Evolutionary conservation across 164 flowering plant species (phyloP), one percentile per base, ranked within the genome.

Genomic region (Magnolia changhungtana): DNA sequence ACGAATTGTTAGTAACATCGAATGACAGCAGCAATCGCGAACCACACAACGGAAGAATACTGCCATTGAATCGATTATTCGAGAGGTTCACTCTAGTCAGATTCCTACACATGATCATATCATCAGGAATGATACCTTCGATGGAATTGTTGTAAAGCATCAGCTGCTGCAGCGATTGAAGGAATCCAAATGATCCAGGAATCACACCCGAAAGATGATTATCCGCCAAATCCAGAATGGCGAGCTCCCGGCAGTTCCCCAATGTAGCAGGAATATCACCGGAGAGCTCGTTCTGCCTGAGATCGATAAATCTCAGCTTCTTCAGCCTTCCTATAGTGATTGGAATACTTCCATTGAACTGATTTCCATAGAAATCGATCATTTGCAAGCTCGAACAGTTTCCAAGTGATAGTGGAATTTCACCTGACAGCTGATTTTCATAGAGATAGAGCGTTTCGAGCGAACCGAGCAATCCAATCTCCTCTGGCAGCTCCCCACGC

Each of bases 61-160:
- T 90, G 9, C 99, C 98, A 82, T 86, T 91, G 65, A 96, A 77
- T 71, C 80, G 90, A 81, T 94, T 96, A 63, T 87, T 81, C 0
- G 99, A 96, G 9, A 96, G 83, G 82, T 96, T 96, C 69, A 96
- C 76, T 76, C 98, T 88, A 1, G 97, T 94, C 78, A 96, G 81
- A 74, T 94, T 94, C 2, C 84, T 63, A 59, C 90, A 65, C 73
- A 82, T 86, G 63, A 72, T 65, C 8, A 96, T 80, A 13, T 82
- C 81, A 23, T 67, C 81, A 29, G 99, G 98, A 69, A 96, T 86
- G 61, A 64, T 88, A 77, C 99, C 98, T 84, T 86, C 85, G 20
- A 96, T 89, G 0, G 98, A 90, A 76, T 94, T 96, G 87, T 96
- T 94, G 85, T 96, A 96, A 55, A 96, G 97, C 94, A 94, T 89